A percentile compares a stretch with the other conserved stretches of the same genome.
Evolutionary conservation across 768 basidiomycete species (phyloP).

Genomic region (Mycena indigotica): DNA sequence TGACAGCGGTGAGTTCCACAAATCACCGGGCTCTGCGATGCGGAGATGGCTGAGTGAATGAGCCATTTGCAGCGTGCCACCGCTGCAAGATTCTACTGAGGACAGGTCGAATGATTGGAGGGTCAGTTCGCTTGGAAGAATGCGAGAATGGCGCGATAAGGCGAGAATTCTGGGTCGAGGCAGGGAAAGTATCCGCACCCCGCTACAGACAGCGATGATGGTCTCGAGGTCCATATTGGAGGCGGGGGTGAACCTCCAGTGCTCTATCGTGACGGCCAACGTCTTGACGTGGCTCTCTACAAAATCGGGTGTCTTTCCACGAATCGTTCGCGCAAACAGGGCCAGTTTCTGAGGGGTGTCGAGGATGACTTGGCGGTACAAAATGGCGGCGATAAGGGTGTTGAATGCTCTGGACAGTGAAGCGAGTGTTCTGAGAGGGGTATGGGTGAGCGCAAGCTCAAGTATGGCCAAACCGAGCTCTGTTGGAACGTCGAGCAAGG

Average conservation of each 20-base stretch:
- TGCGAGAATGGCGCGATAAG: slow-evolving; percentile 15
- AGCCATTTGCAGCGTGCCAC: slow-evolving; percentile 20
- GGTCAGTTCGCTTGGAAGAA: slow-evolving; percentile 29
- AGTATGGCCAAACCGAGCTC: slow-evolving; percentile 42
- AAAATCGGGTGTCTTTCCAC: slow-evolving; percentile 29
- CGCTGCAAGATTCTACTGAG: slow-evolving; percentile 2
- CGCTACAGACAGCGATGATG: slow-evolving; percentile 37
- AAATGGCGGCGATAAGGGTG: slow-evolving; percentile 34
- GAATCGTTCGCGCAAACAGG: slow-evolving; percentile 40
- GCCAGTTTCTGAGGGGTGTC: slow-evolving; percentile 30
- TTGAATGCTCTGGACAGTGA: slow-evolving; percentile 33
- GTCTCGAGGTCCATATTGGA: slow-evolving; percentile 25
- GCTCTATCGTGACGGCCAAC: slow-evolving; percentile 37
- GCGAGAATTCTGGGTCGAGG: slow-evolving; percentile 21
- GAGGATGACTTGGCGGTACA: slow-evolving; percentile 44
- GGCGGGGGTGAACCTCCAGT: slow-evolving; percentile 15
- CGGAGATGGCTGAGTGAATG: slow-evolving; percentile 39
- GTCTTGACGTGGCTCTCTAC: slow-evolving; percentile 37
- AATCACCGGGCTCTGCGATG: slow-evolving; percentile 40
- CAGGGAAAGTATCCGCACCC: slow-evolving; percentile 32
- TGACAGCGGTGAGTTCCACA: slow-evolving; percentile 37
- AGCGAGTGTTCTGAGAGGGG: slow-evolving; percentile 34
- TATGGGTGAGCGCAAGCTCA: slow-evolving; percentile 34
- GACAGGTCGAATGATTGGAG: slow-evolving; percentile 31
- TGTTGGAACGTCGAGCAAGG: slow-evolving; percentile 36